These are phyloP conservation scores for Chrysanthemum lavandulifolium DNA, from an alignment of 129 eudicot genomes.

Conservation along the genomic window DNA sequence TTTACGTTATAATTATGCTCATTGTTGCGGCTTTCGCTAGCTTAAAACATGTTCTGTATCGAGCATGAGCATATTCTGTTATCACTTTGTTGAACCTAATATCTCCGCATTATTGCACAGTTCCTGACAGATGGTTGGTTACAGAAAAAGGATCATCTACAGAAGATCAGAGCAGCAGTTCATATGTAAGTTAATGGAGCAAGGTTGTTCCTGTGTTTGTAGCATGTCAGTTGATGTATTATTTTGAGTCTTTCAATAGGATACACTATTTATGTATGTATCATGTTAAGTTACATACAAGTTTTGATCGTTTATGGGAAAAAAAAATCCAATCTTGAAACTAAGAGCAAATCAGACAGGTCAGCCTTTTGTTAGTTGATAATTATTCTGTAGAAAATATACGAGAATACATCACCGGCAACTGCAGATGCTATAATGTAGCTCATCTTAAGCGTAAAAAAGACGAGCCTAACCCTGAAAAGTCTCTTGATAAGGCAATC, in stretches of 20 bases:
- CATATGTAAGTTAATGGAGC: neutral
- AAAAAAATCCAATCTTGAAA: no score
- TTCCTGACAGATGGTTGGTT: conserved; percentile 5
- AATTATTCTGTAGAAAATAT: neutral
- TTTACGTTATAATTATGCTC: no score
- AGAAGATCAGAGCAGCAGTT: conserved; percentile 12
- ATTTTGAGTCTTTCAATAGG: neutral
- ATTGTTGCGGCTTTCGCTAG: neutral
- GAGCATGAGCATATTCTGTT: neutral
- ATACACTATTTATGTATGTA: conserved; percentile 21
- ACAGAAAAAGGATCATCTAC: neutral
- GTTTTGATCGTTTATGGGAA: no score
- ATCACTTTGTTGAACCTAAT: conserved; percentile 19
- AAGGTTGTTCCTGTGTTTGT: neutral
- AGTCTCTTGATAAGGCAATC: conserved; percentile 74
- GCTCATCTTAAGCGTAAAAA: conserved; percentile 80
- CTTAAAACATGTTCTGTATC: neutral
- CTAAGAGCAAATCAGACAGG: no score
- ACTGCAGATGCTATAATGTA: conserved; percentile 61
- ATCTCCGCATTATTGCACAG: conserved; percentile 19
- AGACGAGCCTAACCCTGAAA: conserved; percentile 80
- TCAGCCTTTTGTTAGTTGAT: no score
- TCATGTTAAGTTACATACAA: no score
- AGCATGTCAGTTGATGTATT: no score
- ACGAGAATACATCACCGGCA: conserved; percentile 44